Conservation (phyloP, 805 yeast genomes). For the Teunomyces cretensis region DNA sequence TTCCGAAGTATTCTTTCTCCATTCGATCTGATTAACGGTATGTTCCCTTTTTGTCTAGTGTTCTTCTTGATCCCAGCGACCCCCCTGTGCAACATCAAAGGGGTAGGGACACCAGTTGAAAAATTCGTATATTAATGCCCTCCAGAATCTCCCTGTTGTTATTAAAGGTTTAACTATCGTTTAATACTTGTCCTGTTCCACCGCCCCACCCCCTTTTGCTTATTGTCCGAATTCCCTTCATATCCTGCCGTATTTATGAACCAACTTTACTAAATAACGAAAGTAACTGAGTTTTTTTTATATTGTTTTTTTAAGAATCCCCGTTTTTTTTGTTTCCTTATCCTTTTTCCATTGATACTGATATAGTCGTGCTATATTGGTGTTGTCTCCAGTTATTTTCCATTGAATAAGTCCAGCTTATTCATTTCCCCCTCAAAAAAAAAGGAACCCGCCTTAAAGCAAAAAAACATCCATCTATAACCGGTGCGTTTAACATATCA, state of each 20-base stretch:
- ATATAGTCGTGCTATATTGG: conserved; percentile 2
- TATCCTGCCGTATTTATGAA: conserved; percentile 4
- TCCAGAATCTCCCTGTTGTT: background rate
- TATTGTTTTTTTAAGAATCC: background rate
- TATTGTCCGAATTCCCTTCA: background rate
- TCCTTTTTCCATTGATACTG: conserved; percentile 6
- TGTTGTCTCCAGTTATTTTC: conserved; percentile 7
- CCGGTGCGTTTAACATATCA: conserved; percentile 18
- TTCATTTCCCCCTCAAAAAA: too few relatives aligned
- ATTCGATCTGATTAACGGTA: background rate
- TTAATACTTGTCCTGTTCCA: background rate
- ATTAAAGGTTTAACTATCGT: conserved; percentile 7
- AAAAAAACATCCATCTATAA: background rate
- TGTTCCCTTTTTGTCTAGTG: background rate
- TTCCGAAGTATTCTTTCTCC: background rate
- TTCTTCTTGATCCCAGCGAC: conserved; percentile 1
- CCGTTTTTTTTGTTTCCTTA: conserved; percentile 3
- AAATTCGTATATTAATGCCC: conserved; percentile 1
- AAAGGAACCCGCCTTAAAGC: background rate
- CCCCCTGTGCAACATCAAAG: background rate
- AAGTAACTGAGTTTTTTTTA: conserved; percentile 8
- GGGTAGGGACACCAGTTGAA: conserved; percentile 3
- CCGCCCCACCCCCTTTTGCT: background rate
- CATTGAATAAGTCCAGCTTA: too few relatives aligned
- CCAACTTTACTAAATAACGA: conserved; percentile 5